Conservation (phyloP, 495 filamentous ascomycete species). For the Xylaria nigripes region DNA sequence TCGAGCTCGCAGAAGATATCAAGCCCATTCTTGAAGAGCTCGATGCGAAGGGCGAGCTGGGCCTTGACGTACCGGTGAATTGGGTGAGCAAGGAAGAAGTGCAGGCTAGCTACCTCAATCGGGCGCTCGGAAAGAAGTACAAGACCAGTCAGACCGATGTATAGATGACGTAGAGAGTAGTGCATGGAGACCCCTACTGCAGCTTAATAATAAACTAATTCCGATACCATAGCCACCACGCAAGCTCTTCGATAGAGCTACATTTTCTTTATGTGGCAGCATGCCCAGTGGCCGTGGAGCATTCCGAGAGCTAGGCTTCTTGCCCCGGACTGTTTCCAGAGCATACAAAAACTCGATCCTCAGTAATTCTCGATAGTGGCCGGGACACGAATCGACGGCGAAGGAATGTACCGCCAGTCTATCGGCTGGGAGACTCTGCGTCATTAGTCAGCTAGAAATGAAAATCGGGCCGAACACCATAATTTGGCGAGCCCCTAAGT, state of each 20-base stretch:
- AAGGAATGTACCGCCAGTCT: not conserved
- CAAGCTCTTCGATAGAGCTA: too few species aligned
- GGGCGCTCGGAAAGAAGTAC: conserved; percentile 44
- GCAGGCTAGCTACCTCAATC: conserved; percentile 33
- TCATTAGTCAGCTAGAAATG: not conserved
- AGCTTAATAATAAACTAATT: too few species aligned
- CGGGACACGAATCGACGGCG: too few species aligned
- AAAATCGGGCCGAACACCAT: not conserved
- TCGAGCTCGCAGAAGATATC: conserved; percentile 43
- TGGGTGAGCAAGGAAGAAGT: conserved; percentile 31
- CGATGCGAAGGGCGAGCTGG: conserved; percentile 18
- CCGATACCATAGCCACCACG: too few species aligned
- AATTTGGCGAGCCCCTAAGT: not conserved
- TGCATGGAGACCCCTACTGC: not conserved
- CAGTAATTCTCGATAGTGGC: too few species aligned
- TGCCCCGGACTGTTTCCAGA: too few species aligned
- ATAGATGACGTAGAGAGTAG: not conserved
- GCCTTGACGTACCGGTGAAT: conserved; percentile 38
- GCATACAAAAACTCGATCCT: too few species aligned
- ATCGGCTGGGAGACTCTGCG: conserved; percentile 20
- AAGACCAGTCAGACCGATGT: conserved; percentile 34
- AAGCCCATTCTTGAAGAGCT: conserved; percentile 30
- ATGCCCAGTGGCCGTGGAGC: not conserved
- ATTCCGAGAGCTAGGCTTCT: too few species aligned
- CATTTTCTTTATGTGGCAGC: too few species aligned